Evolutionary conservation across 805 yeast species (phyloP).

Genomic region (Saccharomycopsis synnaedendra): DNA sequence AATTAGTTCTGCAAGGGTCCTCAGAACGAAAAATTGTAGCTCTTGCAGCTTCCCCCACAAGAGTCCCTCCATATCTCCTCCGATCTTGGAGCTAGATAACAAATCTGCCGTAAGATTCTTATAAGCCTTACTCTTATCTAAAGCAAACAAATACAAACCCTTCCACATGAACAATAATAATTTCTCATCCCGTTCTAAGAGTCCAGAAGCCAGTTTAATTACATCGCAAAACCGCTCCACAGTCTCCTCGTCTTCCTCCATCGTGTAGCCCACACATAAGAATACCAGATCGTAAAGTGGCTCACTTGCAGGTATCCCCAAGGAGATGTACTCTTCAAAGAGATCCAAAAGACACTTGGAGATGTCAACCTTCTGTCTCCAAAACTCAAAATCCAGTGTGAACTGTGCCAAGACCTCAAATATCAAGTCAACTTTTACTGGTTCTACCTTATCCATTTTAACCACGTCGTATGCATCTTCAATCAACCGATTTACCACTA

Average conservation of each 20-base stretch:
- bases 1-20: no score
- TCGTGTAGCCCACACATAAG: neutral
- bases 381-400: constrained; percentile 1
- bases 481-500: neutral
- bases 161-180: constrained; percentile 2
- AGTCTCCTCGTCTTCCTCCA: neutral
- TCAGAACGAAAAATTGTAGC: no score
- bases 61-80: no score
- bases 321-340: neutral
- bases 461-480: neutral
- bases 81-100: no score
- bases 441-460: neutral
- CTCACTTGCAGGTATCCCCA: neutral
- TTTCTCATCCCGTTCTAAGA: neutral
- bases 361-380: neutral
- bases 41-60: no score
- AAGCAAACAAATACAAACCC: neutral
- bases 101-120: neutral
- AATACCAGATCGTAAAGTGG: neutral
- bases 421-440: constrained; percentile 1
- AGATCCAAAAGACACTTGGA: neutral
- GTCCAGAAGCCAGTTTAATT: no score
- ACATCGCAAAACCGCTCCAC: neutral
- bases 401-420: neutral
- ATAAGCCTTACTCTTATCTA: neutral